phyloP scores from a whole-genome alignment of 768 basidiomycete species.

The Russula olivacea region DNA sequence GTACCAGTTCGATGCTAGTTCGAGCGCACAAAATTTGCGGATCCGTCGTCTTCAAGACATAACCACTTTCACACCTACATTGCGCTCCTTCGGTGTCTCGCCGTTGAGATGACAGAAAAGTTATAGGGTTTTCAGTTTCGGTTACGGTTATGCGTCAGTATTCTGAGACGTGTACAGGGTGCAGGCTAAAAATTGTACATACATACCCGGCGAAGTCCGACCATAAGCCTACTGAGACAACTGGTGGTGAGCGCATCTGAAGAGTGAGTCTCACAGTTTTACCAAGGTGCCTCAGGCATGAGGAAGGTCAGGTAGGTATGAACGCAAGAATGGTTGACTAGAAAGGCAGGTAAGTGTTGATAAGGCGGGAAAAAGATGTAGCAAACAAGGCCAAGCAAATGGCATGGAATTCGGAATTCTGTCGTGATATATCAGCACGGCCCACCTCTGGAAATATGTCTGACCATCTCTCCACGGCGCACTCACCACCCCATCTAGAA shows the following conservation, averaged over 20 bases:
- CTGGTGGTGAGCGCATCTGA: neutral
- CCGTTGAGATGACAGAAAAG: neutral
- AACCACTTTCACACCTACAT: neutral
- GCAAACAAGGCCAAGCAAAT: conserved; percentile 12
- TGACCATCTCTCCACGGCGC: neutral
- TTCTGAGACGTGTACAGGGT: neutral
- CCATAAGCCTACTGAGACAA: neutral
- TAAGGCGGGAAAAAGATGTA: neutral
- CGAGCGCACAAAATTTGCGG: neutral
- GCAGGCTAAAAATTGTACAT: neutral
- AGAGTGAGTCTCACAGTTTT: too few species aligned
- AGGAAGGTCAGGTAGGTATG: too few species aligned
- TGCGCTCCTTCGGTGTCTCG: neutral
- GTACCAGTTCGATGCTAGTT: neutral
- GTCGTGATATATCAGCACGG: neutral
- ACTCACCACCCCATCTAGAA: neutral
- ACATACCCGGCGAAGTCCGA: neutral
- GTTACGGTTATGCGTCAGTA: neutral
- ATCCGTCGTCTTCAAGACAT: neutral
- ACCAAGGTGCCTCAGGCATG: too few species aligned
- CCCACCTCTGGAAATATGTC: neutral
- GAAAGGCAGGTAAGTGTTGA: too few species aligned
- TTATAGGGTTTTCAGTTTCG: neutral
- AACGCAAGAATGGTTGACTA: too few species aligned
- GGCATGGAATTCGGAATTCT: conserved; percentile 10